phyloP scores from a whole-genome alignment of 2,329 filamentous ascomycete species.

The Aspergillus pseudonomiae region DNA sequence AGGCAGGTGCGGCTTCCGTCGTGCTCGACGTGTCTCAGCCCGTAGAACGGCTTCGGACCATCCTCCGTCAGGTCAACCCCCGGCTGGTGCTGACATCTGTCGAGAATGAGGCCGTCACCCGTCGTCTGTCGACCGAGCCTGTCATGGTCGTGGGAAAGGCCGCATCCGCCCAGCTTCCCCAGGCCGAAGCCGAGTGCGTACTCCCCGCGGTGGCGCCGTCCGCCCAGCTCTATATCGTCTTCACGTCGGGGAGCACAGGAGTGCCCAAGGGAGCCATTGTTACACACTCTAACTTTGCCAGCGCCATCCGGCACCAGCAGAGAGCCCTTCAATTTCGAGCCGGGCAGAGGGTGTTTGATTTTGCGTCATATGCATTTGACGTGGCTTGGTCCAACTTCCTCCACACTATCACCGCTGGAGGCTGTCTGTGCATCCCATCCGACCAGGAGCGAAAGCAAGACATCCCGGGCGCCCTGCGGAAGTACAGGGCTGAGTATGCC shows the following conservation, averaged over 20 bases:
- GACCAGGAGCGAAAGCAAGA: constrained; percentile 46
- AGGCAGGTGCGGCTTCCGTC: not conserved
- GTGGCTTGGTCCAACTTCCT: constrained; percentile 53
- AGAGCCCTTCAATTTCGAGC: constrained; percentile 49
- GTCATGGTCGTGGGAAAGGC: too few species aligned
- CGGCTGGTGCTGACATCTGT: not conserved
- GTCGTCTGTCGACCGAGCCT: too few species aligned
- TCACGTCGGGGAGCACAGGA: not conserved
- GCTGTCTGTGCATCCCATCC: constrained; percentile 57
- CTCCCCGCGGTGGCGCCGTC: not conserved
- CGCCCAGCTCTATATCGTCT: not conserved
- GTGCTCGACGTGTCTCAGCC: not conserved
- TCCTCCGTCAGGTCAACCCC: not conserved
- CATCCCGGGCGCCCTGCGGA: constrained; percentile 48
- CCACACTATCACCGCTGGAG: constrained; percentile 53
- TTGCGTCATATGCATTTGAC: constrained; percentile 54
- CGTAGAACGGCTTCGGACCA: not conserved
- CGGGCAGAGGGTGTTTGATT: constrained; percentile 57
- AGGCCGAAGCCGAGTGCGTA: too few species aligned
- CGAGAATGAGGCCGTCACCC: too few species aligned
- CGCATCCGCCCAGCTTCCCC: too few species aligned
- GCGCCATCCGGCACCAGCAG: constrained; percentile 53
- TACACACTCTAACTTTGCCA: constrained; percentile 57
- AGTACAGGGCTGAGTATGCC: constrained; percentile 46
- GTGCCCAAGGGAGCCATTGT: constrained; percentile 57